Conservation (phyloP, 2,329 filamentous ascomycete genomes). For the Colletotrichum scovillei region DNA sequence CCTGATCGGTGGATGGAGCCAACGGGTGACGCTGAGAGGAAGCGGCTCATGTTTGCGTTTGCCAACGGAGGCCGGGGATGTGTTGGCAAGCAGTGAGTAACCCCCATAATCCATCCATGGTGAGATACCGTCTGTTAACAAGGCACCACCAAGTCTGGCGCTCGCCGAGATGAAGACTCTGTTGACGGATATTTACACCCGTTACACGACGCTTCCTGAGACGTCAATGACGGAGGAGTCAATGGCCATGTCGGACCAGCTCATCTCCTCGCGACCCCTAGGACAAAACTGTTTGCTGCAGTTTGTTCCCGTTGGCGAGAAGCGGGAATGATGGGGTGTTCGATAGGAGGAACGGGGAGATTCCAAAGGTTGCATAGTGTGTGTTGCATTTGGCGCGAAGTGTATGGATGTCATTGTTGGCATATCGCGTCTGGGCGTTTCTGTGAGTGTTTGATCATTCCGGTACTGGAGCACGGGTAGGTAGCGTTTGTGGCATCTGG, state of each 20-base stretch:
- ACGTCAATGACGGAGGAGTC: conserved; percentile 61
- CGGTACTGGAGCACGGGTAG: no score
- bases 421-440: background rate
- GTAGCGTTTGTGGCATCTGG: background rate
- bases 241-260: conserved; percentile 75
- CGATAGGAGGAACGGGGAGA: background rate
- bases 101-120: background rate
- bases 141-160: conserved; percentile 59
- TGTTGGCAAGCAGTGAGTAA: conserved; percentile 73
- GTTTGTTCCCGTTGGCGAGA: conserved; percentile 51
- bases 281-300: conserved; percentile 69
- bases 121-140: background rate
- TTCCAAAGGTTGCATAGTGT: background rate
- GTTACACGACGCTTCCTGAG: conserved; percentile 67
- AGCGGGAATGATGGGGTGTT: conserved; percentile 4
- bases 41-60: conserved; percentile 73
- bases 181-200: conserved; percentile 70
- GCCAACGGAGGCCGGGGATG: conserved; percentile 74
- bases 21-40: conserved; percentile 78
- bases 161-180: conserved; percentile 76
- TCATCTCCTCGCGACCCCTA: conserved; percentile 73
- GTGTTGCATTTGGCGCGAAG: background rate
- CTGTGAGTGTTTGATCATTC: background rate
- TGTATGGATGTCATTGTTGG: no score
- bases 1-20: conserved; percentile 86